Evolutionary conservation across 169 alveolate genomes (phyloP), one percentile per base, ranked within the genome.

Genomic region (Plasmodium gallinaceum): DNA sequence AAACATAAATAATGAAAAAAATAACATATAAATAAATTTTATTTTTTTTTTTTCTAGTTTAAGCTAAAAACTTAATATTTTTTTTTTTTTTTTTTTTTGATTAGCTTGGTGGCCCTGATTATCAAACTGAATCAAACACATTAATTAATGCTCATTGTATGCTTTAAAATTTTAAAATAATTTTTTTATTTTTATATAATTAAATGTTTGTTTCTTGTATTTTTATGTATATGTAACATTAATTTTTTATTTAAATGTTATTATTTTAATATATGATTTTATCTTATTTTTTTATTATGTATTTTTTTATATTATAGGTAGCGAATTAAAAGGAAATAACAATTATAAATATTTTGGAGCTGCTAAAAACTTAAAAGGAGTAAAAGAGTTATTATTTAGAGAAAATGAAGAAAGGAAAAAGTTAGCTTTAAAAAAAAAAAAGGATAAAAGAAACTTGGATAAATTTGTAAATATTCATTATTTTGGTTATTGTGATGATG

Each of bases 261-360:
- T 14, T 71, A 26, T 71, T 71, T 52, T 32, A 45, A 14, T n/a
- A n/a, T 18, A 5, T 57, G 5, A 32, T 7, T 45, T 20, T 75
- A 14, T 32, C 4, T 57, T 46, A 14, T 37, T 37, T 37, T 12
- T 72, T 58, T 39, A 3, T 7, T 32, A 32, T 32, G n/a, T n/a
- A 16, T 24, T 32, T 37, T 22, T 54, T 61, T 48, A 5, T 26
- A 9, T n/a, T 18, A 9, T 45, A 83, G 91, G 97, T 8, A 88
- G 93, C 16, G 97, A 94, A 73, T 87, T 95, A 39, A 95, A 94
- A 74, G 97, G 98, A 65, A 89, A 95, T 24, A 98, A 95, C 60
- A 98, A 98, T 57, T 98, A 97, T 94, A 94, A 94, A 66, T 98
- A 98, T 92, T 98, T 96, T 80, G 99, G 99, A 2, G 99, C 99